phyloP scores from a whole-genome alignment of 768 basidiomycete genomes.

The Postia placenta region DNA sequence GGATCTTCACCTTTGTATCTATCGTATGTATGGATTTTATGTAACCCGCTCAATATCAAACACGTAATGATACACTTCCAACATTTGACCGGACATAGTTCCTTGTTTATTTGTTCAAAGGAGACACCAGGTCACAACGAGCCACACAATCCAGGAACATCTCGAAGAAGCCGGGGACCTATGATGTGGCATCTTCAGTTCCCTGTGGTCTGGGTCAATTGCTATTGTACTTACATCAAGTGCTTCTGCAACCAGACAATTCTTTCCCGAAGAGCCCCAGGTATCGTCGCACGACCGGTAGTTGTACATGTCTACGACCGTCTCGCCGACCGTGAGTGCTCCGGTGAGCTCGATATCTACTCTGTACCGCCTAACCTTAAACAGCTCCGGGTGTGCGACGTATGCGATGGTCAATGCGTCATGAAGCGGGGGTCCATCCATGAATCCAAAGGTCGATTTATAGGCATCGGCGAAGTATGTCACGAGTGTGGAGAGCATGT shows the following conservation, averaged over 20 bases:
- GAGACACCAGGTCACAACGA: constrained; percentile 53
- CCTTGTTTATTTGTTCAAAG: constrained; percentile 41
- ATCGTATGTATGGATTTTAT: constrained; percentile 1
- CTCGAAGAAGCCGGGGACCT: constrained; percentile 64
- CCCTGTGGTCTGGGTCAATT: no score
- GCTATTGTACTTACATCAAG: constrained; percentile 52
- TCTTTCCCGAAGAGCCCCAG: constrained; percentile 73
- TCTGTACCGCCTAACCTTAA: constrained; percentile 54
- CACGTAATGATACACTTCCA: neutral
- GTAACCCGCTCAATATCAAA: neutral
- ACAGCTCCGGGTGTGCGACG: constrained; percentile 61
- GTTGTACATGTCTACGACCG: constrained; percentile 73
- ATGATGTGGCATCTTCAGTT: neutral
- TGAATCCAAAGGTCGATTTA: constrained; percentile 71
- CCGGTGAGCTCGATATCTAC: constrained; percentile 81
- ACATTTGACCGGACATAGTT: no score
- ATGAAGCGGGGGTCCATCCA: constrained; percentile 82
- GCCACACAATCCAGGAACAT: constrained; percentile 55
- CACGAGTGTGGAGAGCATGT: constrained; percentile 70
- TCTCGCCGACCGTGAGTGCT: constrained; percentile 64
- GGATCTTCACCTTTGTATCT: constrained; percentile 11
- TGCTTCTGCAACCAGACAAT: constrained; percentile 64
- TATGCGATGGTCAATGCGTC: constrained; percentile 82
- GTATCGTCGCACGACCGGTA: constrained; percentile 52
- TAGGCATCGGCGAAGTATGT: constrained; percentile 70